These are phyloP conservation scores for Sporothrix luriei DNA, from an alignment of 2,329 filamentous ascomycete genomes.

Conservation along the genomic window DNA sequence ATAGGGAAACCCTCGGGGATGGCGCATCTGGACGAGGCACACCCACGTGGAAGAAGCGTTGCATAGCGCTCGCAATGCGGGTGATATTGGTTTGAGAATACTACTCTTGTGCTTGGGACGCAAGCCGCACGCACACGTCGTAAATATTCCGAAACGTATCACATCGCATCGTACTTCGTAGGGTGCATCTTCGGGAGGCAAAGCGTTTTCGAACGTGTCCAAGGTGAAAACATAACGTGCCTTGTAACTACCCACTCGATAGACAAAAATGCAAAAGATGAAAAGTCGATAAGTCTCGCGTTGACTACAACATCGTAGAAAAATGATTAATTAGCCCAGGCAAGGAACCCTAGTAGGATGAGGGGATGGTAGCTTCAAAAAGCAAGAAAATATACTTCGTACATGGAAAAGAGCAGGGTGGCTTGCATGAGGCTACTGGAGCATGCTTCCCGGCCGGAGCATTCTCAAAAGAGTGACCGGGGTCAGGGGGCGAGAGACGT, in stretches of 20 bases:
- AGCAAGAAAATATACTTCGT: background rate
- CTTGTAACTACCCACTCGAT: background rate
- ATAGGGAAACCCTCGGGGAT: too few relatives aligned
- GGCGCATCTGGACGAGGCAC: constrained; percentile 20
- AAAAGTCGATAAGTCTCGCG: background rate
- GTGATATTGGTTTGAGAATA: constrained; percentile 10
- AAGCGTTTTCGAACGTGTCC: too few relatives aligned
- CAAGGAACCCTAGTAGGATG: background rate
- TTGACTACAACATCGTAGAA: too few relatives aligned
- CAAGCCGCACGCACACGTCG: constrained; percentile 7
- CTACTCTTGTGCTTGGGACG: background rate
- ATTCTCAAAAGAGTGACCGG: constrained; percentile 7
- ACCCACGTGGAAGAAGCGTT: constrained; percentile 16
- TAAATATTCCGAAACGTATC: background rate
- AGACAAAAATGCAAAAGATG: background rate
- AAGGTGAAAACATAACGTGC: too few relatives aligned
- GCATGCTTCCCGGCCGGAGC: constrained; percentile 12
- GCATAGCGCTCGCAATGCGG: constrained; percentile 11
- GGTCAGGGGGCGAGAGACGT: constrained; percentile 5
- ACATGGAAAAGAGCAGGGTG: background rate
- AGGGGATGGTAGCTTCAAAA: background rate
- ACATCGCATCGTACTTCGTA: too few relatives aligned
- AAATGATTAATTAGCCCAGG: too few relatives aligned
- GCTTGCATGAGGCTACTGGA: constrained; percentile 18
- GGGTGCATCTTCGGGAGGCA: background rate